Conservation (phyloP, 129 eudicot genomes). For the Lactuca saligna region DNA sequence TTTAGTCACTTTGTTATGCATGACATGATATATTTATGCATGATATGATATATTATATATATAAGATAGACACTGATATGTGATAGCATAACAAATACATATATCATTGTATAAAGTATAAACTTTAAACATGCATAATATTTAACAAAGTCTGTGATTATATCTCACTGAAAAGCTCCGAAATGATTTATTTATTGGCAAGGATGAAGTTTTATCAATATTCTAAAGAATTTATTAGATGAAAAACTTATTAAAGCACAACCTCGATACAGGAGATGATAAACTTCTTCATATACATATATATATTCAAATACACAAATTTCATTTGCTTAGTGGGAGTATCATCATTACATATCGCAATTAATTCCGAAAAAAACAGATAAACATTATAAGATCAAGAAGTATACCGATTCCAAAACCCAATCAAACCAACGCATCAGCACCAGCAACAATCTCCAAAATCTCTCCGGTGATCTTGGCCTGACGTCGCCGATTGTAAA, state of each 20-base stretch:
- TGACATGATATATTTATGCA: no score
- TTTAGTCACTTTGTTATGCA: no score
- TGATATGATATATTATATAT: no score
- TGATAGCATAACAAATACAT: background rate
- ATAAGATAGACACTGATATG: background rate
- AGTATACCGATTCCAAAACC: slow-evolving; percentile 30
- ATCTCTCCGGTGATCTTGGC: slow-evolving; percentile 60
- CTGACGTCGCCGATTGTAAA: slow-evolving; percentile 48
- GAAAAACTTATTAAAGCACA: background rate
- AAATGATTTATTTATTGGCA: no score
- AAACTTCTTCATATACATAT: slow-evolving; percentile 11
- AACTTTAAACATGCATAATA: no score
- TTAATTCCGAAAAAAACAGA: slow-evolving; percentile 1
- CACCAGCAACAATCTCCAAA: slow-evolving; percentile 65
- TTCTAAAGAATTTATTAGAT: no score
- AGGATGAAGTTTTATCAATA: no score
- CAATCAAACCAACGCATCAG: slow-evolving; percentile 27
- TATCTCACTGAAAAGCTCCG: background rate
- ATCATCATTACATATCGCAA: slow-evolving; percentile 5
- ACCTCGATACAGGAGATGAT: background rate
- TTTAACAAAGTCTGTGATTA: background rate
- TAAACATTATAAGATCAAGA: slow-evolving; percentile 19
- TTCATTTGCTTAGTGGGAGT: slow-evolving; percentile 10
- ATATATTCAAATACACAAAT: slow-evolving; percentile 11
- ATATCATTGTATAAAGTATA: background rate